Evolutionary conservation across 192 early-diverging fungal genomes (phyloP), one percentile per base, ranked within the genome.

Genomic region (Thamnidium elegans): DNA sequence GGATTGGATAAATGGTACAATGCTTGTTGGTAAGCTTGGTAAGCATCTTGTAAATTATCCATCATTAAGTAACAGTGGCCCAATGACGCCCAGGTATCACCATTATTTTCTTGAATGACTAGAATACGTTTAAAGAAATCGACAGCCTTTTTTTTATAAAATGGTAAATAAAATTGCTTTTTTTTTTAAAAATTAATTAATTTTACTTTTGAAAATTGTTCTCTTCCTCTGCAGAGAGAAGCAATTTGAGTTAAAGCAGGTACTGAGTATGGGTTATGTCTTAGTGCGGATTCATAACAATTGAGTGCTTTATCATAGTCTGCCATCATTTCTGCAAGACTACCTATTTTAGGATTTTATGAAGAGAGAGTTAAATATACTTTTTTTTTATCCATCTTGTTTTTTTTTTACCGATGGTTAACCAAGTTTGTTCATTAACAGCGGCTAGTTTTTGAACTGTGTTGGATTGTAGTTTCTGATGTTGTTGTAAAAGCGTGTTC

Each of bases 51-150:
- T 63, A 98, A 80, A 63, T 96, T 88, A 74, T 97, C 97, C 80
- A 90, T 82, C 94, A 97, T 96, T 56, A 99, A 79, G 71, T 94
- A 97, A 75, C 95, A 97, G 74, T 98, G 96, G 11, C 95, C 74
- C 31, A 89, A 81, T 4, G 94, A 90, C 1, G 94, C 94, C 96
- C 96, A 98, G 23, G 92, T 87, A 60, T 98, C 97, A 30, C 96
- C 96, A 67, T 94, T 95, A 20, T 73, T 79, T 42, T 81, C 79
- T 54, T 98, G 90, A 50, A 93, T 87, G 58, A 79, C 77, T 26
- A 99, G 77, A 32, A 97, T 89, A 17, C 91, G 84, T 68, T 96
- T 89, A 73, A 96, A 48, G 13, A 5, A 48, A 19, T 36, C 62
- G 43, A 52, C 42, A 61, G 14, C 64, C 4, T 11, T 19, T 23